Base-by-base conservation (phyloP, 2,329 filamentous ascomycete species). In the Pseudocercospora musae region DNA sequence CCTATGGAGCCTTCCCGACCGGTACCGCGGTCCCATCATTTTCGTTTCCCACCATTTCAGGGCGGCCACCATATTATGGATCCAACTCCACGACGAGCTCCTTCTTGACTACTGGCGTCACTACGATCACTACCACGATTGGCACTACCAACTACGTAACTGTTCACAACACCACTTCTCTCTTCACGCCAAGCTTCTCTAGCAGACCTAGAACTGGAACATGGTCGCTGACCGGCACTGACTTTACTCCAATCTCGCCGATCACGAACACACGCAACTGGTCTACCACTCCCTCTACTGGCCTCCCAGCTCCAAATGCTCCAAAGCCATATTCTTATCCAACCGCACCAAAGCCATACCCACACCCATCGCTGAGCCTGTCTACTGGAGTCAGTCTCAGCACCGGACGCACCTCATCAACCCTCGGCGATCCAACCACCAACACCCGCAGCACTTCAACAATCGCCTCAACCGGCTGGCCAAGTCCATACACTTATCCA, bases 131-230 rank as follows among this genome's bases (percentile, higher is more conserved):
- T 54, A 53, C 21, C 23, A 53, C 46, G 10, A 46, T 55, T 18
- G 59, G 52, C 57, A 52, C 56, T n/a, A 58, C 44, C 21, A 57
- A 11, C 44, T 48, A 58, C 25, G 55, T 58, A 7, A 53, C 54
- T 11, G 18, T 46, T 20, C 18, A 46, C 53, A 48, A 44, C 27
- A 58, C 33, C 9, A 46, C 46, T 55, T 48, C 60, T 18, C 13
- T 33, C 7, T 59, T 55, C 15, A 44, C 59, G 2, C 62, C 62
- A 25, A 52, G 25, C 1, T 62, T 58, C 37, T 33, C 56, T 0
- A 56, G 42, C 40, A 23, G 11, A 40, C 50, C 50, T 27, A 25
- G 56, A 10, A 27, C 49, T 18, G 25, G 46, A 25, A 62, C 52
- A 5, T 56, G 27, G 37, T 53, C 49, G n/a, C 13, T 27, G 23